Conservation (phyloP, 305 asterid genomes). For the Rubia occidens region DNA sequence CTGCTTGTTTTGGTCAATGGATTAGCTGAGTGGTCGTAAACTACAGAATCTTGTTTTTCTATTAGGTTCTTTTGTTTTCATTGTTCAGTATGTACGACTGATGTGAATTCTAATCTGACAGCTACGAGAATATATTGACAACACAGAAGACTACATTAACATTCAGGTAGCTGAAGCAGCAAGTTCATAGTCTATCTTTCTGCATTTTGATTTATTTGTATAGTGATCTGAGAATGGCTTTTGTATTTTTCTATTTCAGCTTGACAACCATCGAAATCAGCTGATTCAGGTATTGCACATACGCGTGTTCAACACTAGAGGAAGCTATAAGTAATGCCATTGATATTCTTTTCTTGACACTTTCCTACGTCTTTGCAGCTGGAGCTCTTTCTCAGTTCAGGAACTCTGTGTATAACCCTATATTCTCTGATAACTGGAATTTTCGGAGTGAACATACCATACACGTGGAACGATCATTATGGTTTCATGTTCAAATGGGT, state of each 20-base stretch:
- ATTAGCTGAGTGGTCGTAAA: background rate
- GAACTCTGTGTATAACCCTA: slow-evolving; percentile 52
- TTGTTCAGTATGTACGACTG: background rate
- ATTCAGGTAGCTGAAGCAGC: slow-evolving; percentile 52
- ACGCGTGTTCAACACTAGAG: background rate
- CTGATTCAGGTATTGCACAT: slow-evolving; percentile 63
- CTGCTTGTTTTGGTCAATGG: background rate
- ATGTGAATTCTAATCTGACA: slow-evolving; percentile 24
- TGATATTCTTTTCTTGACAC: background rate
- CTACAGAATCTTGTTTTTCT: background rate
- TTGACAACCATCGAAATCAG: slow-evolving; percentile 92
- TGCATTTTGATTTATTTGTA: background rate
- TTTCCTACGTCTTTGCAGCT: slow-evolving; percentile 38
- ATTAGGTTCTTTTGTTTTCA: background rate
- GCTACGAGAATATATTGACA: slow-evolving; percentile 88
- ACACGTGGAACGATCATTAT: slow-evolving; percentile 51
- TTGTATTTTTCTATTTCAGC: slow-evolving; percentile 34
- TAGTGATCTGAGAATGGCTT: slow-evolving; percentile 10
- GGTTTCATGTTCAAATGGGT: slow-evolving; percentile 94
- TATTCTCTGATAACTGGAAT: slow-evolving; percentile 68
- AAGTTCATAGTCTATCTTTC: background rate
- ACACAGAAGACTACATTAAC: slow-evolving; percentile 90
- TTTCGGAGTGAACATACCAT: slow-evolving; percentile 91
- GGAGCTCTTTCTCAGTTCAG: slow-evolving; percentile 81
- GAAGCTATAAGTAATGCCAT: background rate